A percentile compares a stretch with the other conserved stretches of the same genome.
Conservation (phyloP, 169 alveolate genomes). For the Cryptosporidium viatorum region DNA sequence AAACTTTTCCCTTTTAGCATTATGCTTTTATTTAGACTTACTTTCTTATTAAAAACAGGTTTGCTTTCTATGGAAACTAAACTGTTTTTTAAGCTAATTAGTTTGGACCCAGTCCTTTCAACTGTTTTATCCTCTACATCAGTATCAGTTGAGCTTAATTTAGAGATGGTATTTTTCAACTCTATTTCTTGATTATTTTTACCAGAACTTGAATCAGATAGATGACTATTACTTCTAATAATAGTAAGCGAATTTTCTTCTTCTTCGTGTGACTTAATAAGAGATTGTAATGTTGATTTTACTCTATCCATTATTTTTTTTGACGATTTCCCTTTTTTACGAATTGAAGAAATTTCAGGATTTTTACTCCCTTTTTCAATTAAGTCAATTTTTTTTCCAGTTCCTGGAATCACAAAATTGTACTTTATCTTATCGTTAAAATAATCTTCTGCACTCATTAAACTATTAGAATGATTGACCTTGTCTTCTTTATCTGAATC, state of each 20-base stretch:
- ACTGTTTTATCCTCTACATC: background rate
- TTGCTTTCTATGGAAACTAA: background rate
- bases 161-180: background rate
- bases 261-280: slow-evolving; percentile 18
- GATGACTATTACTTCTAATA: background rate
- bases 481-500: background rate
- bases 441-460: slow-evolving; percentile 22
- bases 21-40: background rate
- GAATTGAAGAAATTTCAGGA: slow-evolving; percentile 1
- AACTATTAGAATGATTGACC: slow-evolving; percentile 9
- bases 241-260: background rate
- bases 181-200: background rate
- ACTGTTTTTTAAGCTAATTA: background rate
- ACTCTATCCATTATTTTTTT: slow-evolving; percentile 34
- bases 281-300: slow-evolving; percentile 19
- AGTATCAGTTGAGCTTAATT: background rate
- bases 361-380: slow-evolving; percentile 4
- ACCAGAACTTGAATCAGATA: background rate
- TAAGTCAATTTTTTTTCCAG: slow-evolving; percentile 7
- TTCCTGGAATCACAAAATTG: background rate
- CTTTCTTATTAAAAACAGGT: slow-evolving; percentile 6
- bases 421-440: background rate
- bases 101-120: background rate
- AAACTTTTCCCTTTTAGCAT: background rate
- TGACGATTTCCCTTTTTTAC: slow-evolving; percentile 9